These are phyloP conservation scores for Saxophila tyrrhenica DNA, from an alignment of 495 filamentous ascomycete genomes.

Conservation along the genomic window DNA sequence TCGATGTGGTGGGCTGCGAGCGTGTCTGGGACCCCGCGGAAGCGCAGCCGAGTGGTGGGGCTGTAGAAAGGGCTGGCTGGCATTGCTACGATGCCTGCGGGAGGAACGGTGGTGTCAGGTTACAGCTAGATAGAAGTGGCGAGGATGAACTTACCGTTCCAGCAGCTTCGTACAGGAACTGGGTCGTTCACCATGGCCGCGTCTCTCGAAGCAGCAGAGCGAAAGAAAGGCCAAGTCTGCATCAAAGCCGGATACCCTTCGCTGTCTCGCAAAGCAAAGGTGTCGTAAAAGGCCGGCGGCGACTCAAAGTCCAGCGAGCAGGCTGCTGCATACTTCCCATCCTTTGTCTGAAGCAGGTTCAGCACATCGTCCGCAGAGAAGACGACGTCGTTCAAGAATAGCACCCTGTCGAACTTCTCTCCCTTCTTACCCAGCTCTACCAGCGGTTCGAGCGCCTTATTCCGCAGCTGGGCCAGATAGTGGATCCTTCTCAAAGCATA, in stretches of 20 bases:
- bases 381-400: slow-evolving; percentile 68
- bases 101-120: not conserved
- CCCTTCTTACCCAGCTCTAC: slow-evolving; percentile 35
- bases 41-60: slow-evolving; percentile 3
- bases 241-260: slow-evolving; percentile 49
- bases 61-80: slow-evolving; percentile 48
- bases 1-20: slow-evolving; percentile 19
- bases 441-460: slow-evolving; percentile 42
- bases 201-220: slow-evolving; percentile 43
- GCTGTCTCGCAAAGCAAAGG: slow-evolving; percentile 69
- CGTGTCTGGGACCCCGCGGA: slow-evolving; percentile 17
- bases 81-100: slow-evolving; percentile 49
- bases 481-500: slow-evolving; percentile 54
- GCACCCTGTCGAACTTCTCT: slow-evolving; percentile 52
- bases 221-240: slow-evolving; percentile 71
- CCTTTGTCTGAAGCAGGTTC: slow-evolving; percentile 58
- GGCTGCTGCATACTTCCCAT: slow-evolving; percentile 65
- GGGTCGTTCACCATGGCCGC: slow-evolving; percentile 45
- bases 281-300: slow-evolving; percentile 66
- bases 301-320: slow-evolving; percentile 69
- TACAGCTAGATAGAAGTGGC: too few species aligned
- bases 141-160: slow-evolving; percentile 53
- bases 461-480: slow-evolving; percentile 53
- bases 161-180: slow-evolving; percentile 64
- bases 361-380: slow-evolving; percentile 59